Base-by-base conservation (phyloP, 306 rosid genomes). In the Cucumis melo region DNA sequence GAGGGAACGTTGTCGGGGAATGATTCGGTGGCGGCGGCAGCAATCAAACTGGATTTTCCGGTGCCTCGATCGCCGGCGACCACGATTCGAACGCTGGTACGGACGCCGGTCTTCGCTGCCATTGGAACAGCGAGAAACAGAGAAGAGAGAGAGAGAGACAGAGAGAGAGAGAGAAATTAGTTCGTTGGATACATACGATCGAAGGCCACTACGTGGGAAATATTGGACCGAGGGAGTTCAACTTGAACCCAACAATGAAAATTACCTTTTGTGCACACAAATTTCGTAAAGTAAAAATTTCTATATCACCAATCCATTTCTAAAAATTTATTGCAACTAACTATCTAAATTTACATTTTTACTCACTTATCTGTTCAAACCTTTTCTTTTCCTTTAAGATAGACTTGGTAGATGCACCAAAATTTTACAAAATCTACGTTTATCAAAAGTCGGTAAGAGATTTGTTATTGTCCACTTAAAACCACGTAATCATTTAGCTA, bases 31-130 rank as follows among this genome's bases (percentile, higher is more conserved):
- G 91, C 90, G 27, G 83, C 82, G 1, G 96, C 80, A 3, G 91
- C 77, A 24, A 93, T 93, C 81, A 92, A 88, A 76, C 88, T 88
- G 36, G 97, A 86, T 85, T 92, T 92, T 0, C 97, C 96, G 68
- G 93, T 86, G 80, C 73, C 87, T 17, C 80, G 78, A 66, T 90
- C 97, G 0, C 96, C 93, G 17, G 84, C 85, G 78, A 93, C 89
- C 48, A 86, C 91, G 58, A 91, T 84, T 63, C 98, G 92, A 68
- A 93, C 88, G 80, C 80, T 83, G 39, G 84, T 60, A 41, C 86
- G 87, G 71, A 36, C 34, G 24, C 82, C 70, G 70, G 79, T 53
- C 76, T 60, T 57, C n/a, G 16, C 61, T 23, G 82, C 54, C 84
- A 80, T 78, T 32, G 79, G 48, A 72, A 34, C 39, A 56, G 68